phyloP scores from a whole-genome alignment of 2,329 filamentous ascomycete species.

The Ciborinia camelliae region DNA sequence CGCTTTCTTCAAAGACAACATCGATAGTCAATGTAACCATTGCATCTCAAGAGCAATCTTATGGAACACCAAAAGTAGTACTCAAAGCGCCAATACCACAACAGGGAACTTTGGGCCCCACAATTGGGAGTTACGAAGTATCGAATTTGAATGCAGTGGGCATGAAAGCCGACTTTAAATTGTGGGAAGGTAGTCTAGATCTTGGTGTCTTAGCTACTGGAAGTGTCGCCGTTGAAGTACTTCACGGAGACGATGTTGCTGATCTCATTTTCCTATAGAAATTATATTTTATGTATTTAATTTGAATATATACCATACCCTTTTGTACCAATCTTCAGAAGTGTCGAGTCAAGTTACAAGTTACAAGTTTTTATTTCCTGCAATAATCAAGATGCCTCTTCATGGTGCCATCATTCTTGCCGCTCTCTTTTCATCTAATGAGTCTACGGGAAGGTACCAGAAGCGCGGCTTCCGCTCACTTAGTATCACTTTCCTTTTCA shows the following conservation, averaged over 20 bases:
- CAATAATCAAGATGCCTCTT: background rate
- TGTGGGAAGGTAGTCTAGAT: constrained; percentile 24
- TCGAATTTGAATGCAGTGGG: constrained; percentile 5
- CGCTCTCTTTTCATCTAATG: background rate
- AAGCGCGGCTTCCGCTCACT: background rate
- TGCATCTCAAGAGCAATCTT: constrained; percentile 1
- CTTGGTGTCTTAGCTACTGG: constrained; percentile 22
- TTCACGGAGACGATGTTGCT: background rate
- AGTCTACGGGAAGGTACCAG: background rate
- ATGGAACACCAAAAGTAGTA: constrained; percentile 11
- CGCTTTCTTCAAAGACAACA: constrained; percentile 1
- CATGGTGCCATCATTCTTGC: background rate
- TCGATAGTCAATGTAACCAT: constrained; percentile 22
- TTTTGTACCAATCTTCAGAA: background rate
- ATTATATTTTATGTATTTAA: background rate
- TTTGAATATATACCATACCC: background rate
- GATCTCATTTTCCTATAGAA: background rate
- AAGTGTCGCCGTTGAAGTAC: constrained; percentile 15
- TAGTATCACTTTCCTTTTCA: background rate
- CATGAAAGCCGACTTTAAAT: constrained; percentile 19
- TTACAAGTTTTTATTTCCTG: background rate
- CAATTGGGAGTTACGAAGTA: constrained; percentile 20
- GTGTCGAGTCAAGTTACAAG: background rate
- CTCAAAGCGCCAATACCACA: constrained; percentile 25
- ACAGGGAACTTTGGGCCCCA: constrained; percentile 22